A percentile compares a stretch with the other conserved stretches of the same genome.
These are phyloP conservation scores for Thermothelomyces thermophilus DNA, from an alignment of 2,329 filamentous ascomycete genomes.

Conservation along the genomic window DNA sequence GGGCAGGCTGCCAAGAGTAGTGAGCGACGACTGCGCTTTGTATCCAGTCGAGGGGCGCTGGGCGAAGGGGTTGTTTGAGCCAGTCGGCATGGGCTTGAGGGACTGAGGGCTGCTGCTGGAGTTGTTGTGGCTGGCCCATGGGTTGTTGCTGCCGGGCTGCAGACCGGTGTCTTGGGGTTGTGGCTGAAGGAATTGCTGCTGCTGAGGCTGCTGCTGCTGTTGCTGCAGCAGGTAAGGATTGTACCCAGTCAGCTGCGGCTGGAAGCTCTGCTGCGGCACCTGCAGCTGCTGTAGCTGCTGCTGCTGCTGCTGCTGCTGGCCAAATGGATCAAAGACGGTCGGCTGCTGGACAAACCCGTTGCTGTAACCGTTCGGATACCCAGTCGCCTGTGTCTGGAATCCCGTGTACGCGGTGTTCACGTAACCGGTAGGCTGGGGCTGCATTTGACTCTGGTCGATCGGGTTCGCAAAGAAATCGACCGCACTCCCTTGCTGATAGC, in stretches of 20 bases:
- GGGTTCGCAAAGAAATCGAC: constrained; percentile 98
- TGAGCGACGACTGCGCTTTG: constrained; percentile 52
- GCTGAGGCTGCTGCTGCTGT: constrained; percentile 38
- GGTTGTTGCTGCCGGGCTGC: constrained; percentile 85
- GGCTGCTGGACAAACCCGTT: constrained; percentile 64
- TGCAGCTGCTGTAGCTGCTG: constrained; percentile 33
- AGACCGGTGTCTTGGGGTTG: constrained; percentile 50
- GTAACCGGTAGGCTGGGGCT: constrained; percentile 74
- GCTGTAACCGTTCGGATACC: constrained; percentile 35
- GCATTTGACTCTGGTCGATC: constrained; percentile 71
- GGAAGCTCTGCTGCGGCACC: constrained; percentile 33
- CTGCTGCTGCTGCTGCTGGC: constrained; percentile 39
- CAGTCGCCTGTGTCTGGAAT: constrained; percentile 40
- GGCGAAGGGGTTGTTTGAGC: constrained; percentile 97
- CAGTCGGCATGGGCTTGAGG: constrained; percentile 77
- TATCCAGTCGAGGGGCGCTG: constrained; percentile 30
- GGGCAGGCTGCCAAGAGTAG: constrained; percentile 66
- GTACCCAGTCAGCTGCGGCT: constrained; percentile 40
- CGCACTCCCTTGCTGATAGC: constrained; percentile 91
- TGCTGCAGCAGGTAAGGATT: constrained; percentile 33
- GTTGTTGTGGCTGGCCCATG: constrained; percentile 73
- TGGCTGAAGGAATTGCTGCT: constrained; percentile 29
- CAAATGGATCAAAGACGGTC: constrained; percentile 65
- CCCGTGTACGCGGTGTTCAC: constrained; percentile 51
- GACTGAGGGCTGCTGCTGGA: constrained; percentile 53